Evolutionary conservation across 2,329 filamentous ascomycete genomes (phyloP).

Genomic region (Phaeosphaeria sp.): DNA sequence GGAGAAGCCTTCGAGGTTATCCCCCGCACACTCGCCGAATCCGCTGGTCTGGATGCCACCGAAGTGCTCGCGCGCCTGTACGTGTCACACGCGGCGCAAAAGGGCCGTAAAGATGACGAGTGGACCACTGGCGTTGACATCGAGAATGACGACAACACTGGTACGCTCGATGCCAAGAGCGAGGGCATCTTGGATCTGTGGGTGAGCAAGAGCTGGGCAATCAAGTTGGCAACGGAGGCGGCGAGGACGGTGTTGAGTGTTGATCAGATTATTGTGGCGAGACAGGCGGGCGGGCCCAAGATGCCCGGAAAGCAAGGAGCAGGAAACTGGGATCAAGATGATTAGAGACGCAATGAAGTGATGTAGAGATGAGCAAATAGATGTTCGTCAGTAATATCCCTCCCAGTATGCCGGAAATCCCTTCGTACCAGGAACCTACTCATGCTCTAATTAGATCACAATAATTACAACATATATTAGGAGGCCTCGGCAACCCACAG

Average conservation of each 20-base stretch:
- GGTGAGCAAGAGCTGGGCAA: conserved; percentile 93
- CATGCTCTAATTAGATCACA: too few relatives aligned
- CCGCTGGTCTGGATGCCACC: conserved; percentile 94
- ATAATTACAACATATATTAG: too few relatives aligned
- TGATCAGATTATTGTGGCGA: conserved; percentile 98
- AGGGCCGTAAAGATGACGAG: conserved; percentile 66
- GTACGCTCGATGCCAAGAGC: conserved; percentile 83
- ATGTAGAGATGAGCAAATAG: not conserved
- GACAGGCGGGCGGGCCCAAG: conserved; percentile 97
- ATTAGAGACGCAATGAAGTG: conserved; percentile 33
- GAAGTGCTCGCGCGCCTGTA: conserved; percentile 92
- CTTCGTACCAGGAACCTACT: too few relatives aligned
- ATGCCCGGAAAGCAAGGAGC: conserved; percentile 82
- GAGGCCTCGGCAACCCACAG: too few relatives aligned
- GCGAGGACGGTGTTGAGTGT: conserved; percentile 93
- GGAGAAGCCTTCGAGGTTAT: conserved; percentile 98
- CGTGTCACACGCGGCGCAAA: conserved; percentile 77
- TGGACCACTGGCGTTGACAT: conserved; percentile 95
- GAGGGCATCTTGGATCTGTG: conserved; percentile 92
- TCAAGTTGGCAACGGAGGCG: conserved; percentile 94
- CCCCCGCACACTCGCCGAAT: conserved; percentile 91
- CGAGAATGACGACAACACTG: conserved; percentile 81
- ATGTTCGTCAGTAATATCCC: not conserved
- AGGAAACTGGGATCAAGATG: conserved; percentile 75
- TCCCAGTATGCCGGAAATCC: too few relatives aligned